Evolutionary conservation across 176 grass and related monocot species (phyloP), one percentile per base, ranked within the genome.

Genomic region (Eremochloa ophiuroides): DNA sequence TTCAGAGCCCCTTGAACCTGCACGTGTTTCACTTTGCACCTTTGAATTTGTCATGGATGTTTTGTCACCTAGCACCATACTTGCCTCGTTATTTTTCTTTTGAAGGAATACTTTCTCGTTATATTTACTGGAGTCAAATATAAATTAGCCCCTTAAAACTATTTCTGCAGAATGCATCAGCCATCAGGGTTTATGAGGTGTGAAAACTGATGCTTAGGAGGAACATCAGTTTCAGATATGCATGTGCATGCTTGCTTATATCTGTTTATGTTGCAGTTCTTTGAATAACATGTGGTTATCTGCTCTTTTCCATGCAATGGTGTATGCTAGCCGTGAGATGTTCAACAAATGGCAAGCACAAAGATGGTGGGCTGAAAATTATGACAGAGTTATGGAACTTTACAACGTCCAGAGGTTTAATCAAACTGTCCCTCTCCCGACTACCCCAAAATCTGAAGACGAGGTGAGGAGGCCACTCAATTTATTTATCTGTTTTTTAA

Each of bases 311-410:
- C 47, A 60, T n/a, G 31, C 22, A 68, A 86, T 60, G 83, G 26
- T 88, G 14, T 62, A 27, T 20, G 50, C 15, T 33, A 99, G 93
- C 74, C 91, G 91, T 67, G 97, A 99, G 83, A 96, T 94, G 91
- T 99, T 96, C 82, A 89, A 92, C 91, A 95, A 96, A 62, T 99
- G 91, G 91, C 97, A 94, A 90, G 93, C 97, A 8, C 97, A 99
- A 74, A 85, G 91, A 37, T 99, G 97, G 97, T 99, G 97, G 97
- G 89, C 93, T 76, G 93, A 99, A 76, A 99, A 99, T 56, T 94
- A 99, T 62, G 93, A 99, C 79, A 96, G 90, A 78, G 91, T 99
- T 70, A 92, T 93, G 93, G 97, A 99, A 42, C 82, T 99, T 71
- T 99, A 99, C 77, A 99, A 99, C 33, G 97, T 99, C 18, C 93